phyloP scores from a whole-genome alignment of 1,139 yeast genomes.

The Pichia sp. region DNA sequence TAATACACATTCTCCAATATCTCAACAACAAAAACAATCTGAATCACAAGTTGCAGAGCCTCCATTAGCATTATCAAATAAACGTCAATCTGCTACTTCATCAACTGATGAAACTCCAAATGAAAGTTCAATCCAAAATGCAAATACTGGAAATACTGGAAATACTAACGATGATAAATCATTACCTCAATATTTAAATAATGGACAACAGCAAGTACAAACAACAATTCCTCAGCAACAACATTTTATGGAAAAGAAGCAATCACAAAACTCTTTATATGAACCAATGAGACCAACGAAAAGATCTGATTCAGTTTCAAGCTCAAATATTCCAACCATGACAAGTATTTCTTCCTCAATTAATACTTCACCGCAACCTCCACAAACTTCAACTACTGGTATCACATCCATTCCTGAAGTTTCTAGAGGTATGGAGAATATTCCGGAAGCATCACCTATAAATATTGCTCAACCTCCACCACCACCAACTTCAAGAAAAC shows the following conservation, averaged over 20 bases:
- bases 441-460: constrained; percentile 11
- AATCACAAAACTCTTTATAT: constrained; percentile 11
- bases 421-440: constrained; percentile 10
- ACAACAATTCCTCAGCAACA: neutral
- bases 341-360: constrained; percentile 4
- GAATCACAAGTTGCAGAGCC: neutral
- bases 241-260: constrained; percentile 1
- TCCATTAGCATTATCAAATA: neutral
- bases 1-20: neutral
- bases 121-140: neutral
- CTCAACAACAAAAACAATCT: neutral
- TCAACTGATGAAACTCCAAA: neutral
- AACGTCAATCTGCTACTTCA: neutral
- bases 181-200: neutral
- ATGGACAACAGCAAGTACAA: neutral
- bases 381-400: constrained; percentile 3
- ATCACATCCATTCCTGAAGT: constrained; percentile 6
- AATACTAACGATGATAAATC: neutral
- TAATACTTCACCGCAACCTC: constrained; percentile 12
- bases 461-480: constrained; percentile 32
- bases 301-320: constrained; percentile 21
- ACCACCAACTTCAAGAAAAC: constrained; percentile 72
- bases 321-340: constrained; percentile 13
- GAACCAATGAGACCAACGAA: constrained; percentile 23
- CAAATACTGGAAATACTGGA: neutral